Conservation (phyloP, 2,329 filamentous ascomycete species). For the Trichocomaceae sp. region DNA sequence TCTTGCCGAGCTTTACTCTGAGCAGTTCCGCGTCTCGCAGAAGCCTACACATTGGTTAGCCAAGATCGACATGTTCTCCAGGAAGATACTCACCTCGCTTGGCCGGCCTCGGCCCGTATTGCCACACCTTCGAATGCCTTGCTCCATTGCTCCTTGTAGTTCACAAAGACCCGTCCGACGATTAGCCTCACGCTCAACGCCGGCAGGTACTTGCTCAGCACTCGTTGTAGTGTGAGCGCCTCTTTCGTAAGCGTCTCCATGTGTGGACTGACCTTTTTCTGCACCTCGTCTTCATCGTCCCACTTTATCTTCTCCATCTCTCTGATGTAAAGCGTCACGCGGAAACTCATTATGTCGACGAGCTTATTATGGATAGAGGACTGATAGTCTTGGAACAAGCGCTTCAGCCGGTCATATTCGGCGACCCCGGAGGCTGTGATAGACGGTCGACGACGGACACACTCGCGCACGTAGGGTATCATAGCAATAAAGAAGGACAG, state of each 20-base stretch:
- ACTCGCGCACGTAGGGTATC: constrained; percentile 85
- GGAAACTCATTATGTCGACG: constrained; percentile 81
- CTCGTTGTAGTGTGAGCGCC: constrained; percentile 74
- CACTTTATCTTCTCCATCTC: constrained; percentile 69
- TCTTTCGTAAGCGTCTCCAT: constrained; percentile 86
- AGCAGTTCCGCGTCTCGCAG: constrained; percentile 69
- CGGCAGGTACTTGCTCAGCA: constrained; percentile 72
- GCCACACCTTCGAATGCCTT: constrained; percentile 59
- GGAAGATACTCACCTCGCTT: constrained; percentile 55
- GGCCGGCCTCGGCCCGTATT: constrained; percentile 60
- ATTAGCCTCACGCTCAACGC: constrained; percentile 72
- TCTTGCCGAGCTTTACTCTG: constrained; percentile 61
- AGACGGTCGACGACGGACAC: constrained; percentile 66
- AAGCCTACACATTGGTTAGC: constrained; percentile 50
- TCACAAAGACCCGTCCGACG: constrained; percentile 76
- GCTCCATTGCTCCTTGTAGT: constrained; percentile 72
- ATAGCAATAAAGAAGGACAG: constrained; percentile 80
- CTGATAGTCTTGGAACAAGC: constrained; percentile 81
- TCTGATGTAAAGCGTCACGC: constrained; percentile 66
- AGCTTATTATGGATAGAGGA: constrained; percentile 85
- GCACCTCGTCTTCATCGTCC: constrained; percentile 47
- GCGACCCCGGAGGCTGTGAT: constrained; percentile 54
- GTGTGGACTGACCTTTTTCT: constrained; percentile 55
- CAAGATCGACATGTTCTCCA: background rate
- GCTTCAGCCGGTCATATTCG: constrained; percentile 81